Percentiles rank a stretch among this genome's conserved stretches.
Conservation (phyloP, 2,329 filamentous ascomycete species). For the Diaporthe sp. region DNA sequence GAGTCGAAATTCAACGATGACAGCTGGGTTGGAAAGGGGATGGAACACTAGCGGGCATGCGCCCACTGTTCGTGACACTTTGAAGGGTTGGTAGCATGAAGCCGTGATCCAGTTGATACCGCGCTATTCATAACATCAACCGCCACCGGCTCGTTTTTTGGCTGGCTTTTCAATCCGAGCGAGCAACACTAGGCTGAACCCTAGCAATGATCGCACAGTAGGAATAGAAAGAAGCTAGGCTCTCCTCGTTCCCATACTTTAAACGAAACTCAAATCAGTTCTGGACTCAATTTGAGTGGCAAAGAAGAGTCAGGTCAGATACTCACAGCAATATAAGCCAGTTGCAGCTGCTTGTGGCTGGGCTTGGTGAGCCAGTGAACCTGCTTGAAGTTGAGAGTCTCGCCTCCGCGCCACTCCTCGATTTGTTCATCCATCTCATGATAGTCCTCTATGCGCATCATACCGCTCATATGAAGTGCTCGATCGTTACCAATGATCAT, state of each 20-base stretch:
- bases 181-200: constrained; percentile 51
- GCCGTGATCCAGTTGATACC: background rate
- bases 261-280: background rate
- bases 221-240: background rate
- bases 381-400: background rate
- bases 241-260: constrained; percentile 22
- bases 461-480: background rate
- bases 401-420: background rate
- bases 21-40: too few species aligned
- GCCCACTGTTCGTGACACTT: too few species aligned
- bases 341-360: background rate
- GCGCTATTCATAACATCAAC: background rate
- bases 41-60: too few species aligned
- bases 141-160: background rate
- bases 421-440: background rate
- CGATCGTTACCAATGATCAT: constrained; percentile 1
- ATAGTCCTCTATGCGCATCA: constrained; percentile 3
- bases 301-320: background rate
- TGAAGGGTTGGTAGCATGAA: background rate
- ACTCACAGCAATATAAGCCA: constrained; percentile 29
- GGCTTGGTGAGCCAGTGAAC: constrained; percentile 19
- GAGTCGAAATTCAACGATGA: too few species aligned
- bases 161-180: constrained; percentile 55
- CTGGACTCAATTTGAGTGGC: background rate
- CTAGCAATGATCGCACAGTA: constrained; percentile 13